phyloP scores from a whole-genome alignment of 352 stramenopile genomes.

The Phytophthora sojae region DNA sequence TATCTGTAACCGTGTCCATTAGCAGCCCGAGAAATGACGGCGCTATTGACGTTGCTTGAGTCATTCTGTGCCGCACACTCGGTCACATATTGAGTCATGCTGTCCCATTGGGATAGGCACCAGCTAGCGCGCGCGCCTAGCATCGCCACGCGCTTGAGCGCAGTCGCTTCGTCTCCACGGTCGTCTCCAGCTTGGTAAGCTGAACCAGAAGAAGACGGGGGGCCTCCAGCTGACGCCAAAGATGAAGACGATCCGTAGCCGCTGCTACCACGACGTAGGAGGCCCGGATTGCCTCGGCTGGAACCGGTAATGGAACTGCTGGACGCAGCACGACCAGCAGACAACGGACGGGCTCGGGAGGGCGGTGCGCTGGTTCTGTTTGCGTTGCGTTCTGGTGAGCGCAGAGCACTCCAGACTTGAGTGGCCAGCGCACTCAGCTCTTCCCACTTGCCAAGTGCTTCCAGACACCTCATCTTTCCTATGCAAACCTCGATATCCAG shows the following conservation, averaged over 20 bases:
- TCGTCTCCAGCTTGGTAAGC: constrained; percentile 47
- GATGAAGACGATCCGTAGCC: constrained; percentile 45
- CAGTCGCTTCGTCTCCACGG: constrained; percentile 45
- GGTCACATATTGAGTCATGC: constrained; percentile 83
- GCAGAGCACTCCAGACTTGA: constrained; percentile 61
- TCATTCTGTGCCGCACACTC: constrained; percentile 48
- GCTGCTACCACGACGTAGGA: constrained; percentile 46
- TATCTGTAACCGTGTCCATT: constrained; percentile 34
- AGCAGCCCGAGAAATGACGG: constrained; percentile 32
- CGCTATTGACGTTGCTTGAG: constrained; percentile 25
- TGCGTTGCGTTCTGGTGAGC: constrained; percentile 26
- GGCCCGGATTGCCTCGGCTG: constrained; percentile 12
- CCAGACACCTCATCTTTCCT: constrained; percentile 97
- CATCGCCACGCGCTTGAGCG: constrained; percentile 78
- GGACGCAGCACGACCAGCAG: constrained; percentile 18
- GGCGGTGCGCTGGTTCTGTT: constrained; percentile 10
- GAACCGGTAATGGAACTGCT: constrained; percentile 18
- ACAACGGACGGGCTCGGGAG: constrained; percentile 22
- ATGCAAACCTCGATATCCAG: constrained; percentile 94
- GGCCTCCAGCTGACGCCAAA: constrained; percentile 20
- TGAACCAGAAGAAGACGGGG: constrained; percentile 20
- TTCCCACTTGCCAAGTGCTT: constrained; percentile 96
- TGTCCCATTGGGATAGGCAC: constrained; percentile 85
- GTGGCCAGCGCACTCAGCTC: constrained; percentile 90
- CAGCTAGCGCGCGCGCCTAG: constrained; percentile 85